Base-by-base conservation (phyloP, 2,329 filamentous ascomycete species). In the Aspergillus spinulosporus region DNA sequence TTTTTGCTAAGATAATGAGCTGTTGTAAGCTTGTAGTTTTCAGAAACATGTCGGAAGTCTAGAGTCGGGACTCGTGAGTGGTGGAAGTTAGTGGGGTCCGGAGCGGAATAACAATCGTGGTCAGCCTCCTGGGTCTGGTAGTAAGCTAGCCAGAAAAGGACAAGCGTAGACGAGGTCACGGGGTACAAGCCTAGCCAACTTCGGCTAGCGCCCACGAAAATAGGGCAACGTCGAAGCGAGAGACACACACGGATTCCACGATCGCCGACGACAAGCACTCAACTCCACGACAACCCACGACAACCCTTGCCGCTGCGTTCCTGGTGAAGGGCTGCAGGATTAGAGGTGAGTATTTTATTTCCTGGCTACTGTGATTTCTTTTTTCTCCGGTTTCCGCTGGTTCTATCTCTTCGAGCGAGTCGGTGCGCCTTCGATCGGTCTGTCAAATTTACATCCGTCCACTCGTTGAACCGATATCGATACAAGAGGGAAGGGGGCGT, bases 211-310 rank as follows among this genome's bases (percentile, higher is more conserved):
- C 58, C 37, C 55, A 57, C 55, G 50, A 53, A 53, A 61, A 58
- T 74, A 75, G 72, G 73, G 73, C 72, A 71, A 75, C 66, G 68
- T 68, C 68, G 63, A 75, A 76, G 73, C 73, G 73, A 75, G 72
- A 69, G 68, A 75, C 72, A 74, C 55, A 66, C 73, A 73, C 72
- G 69, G 75, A 76, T 74, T 76, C 76, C 73, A 68, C 65, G 66
- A 71, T 63, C 64, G 62, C 58, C 66, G 66, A 68, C 73, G 69
- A 74, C 69, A 68, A 74, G 69, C 68, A 69, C 65, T 69, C 66
- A 70, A 70, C 65, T 67, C 66, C 66, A 65, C 71, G 71, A 75
- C 71, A 66, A 70, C 68, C 70, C 67, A 68, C 70, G 68, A 73
- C 69, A 47, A 57, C 67, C 68, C 69, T 70, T 67, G 67, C 66